These are phyloP conservation scores for Solanum chilense DNA, from an alignment of 257 asterid genomes.

Conservation along the genomic window DNA sequence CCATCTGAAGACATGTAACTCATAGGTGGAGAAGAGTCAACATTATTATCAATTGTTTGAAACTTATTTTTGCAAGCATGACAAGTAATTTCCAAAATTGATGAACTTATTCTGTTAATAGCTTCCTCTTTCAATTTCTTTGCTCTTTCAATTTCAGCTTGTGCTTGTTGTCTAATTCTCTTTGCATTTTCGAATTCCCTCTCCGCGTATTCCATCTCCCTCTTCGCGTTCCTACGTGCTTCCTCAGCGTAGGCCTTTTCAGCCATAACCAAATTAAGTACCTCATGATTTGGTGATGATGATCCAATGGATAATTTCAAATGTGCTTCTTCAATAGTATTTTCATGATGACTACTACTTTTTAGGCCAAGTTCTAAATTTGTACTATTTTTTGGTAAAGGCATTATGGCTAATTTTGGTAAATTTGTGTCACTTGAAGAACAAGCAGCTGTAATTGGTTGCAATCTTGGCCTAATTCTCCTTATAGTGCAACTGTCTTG, in stretches of 20 bases:
- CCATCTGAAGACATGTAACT: slow-evolving; percentile 23
- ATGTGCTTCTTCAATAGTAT: not conserved
- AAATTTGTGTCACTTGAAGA: slow-evolving; percentile 27
- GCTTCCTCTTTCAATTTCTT: slow-evolving; percentile 37
- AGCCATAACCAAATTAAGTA: slow-evolving; percentile 40
- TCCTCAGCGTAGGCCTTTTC: slow-evolving; percentile 65
- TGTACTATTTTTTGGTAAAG: not conserved
- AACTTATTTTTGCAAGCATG: slow-evolving; percentile 46
- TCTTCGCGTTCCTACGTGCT: slow-evolving; percentile 42
- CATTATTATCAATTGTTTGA: slow-evolving; percentile 4
- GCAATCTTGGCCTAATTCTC: slow-evolving; percentile 32
- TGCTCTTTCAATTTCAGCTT: slow-evolving; percentile 50
- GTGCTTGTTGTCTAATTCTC: slow-evolving; percentile 52
- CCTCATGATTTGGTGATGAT: slow-evolving; percentile 10
- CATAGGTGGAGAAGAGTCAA: slow-evolving; percentile 24
- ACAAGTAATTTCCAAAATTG: slow-evolving; percentile 54
- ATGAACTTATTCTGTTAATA: slow-evolving; percentile 24
- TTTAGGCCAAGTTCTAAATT: slow-evolving; percentile 53
- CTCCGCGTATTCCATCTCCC: slow-evolving; percentile 55
- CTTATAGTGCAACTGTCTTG: slow-evolving; percentile 59
- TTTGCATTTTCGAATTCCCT: slow-evolving; percentile 52
- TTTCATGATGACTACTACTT: not conserved
- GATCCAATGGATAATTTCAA: slow-evolving; percentile 24
- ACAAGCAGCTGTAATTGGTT: slow-evolving; percentile 8
- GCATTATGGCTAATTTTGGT: not conserved